Base-by-base conservation (phyloP, 2,329 filamentous ascomycete species). In the Parascedosporium putredinis region DNA sequence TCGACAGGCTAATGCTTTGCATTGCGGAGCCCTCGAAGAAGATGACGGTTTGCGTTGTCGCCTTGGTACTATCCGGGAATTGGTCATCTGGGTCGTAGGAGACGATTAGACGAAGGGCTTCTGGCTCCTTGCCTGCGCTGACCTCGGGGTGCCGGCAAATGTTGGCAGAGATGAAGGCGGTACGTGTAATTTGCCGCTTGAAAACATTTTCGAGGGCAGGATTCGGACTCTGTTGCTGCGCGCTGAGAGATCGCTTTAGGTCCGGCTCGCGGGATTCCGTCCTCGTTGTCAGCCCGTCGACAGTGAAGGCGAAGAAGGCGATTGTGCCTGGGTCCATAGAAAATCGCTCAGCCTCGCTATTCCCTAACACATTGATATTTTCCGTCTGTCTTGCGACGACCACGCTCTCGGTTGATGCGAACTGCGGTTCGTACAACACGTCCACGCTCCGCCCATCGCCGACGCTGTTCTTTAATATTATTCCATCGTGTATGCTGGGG, bases 161-260 rank as follows among this genome's bases (percentile, higher is more conserved):
- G 56, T 89, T 97, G 40, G 89, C 81, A 2, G 89, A 89, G 49
- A 98, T 75, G 64, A 85, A 96, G 3, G 97, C 71, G 2, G 67
- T 78, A 4, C 27, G 40, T 20, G 8, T 23, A 12, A 22, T 23
- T 24, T 50, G 29, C 29, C 48, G 40, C 12, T n/a, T 16, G 27
- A 36, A 22, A 14, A 50, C 22, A 8, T 42, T 29, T 16, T 38
- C 40, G 29, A 40, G 14, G 5, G 36, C 42, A 3, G 47, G n/a
- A 16, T 27, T 25, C 10, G 23, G 14, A 20, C 43, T 45, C 23
- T 38, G 36, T 16, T 24, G 23, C 16, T n/a, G 12, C 34, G n/a
- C n/a, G n/a, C n/a, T n/a, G n/a, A n/a, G n/a, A n/a, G n/a, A n/a
- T n/a, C n/a, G n/a, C n/a, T n/a, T n/a, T n/a, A n/a, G n/a, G n/a